These are phyloP conservation scores for Megacollybia marginata DNA, from an alignment of 768 basidiomycete genomes.

Conservation along the genomic window DNA sequence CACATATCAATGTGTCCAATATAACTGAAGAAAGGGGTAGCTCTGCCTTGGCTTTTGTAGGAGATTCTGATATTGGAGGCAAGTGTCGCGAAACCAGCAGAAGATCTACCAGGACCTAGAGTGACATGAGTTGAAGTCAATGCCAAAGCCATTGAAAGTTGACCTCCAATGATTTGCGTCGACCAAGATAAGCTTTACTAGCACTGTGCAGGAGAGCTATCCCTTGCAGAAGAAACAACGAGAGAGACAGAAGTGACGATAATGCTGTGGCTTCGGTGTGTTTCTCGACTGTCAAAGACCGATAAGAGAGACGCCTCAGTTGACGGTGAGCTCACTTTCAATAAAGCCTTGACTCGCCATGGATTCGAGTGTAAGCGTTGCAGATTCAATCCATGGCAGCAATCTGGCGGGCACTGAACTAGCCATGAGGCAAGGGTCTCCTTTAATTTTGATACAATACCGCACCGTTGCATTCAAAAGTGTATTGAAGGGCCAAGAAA, in stretches of 20 bases:
- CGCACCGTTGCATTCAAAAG: constrained; percentile 80
- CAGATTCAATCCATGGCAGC: constrained; percentile 51
- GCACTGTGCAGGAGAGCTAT: constrained; percentile 58
- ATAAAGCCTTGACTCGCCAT: constrained; percentile 36
- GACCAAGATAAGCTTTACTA: constrained; percentile 66
- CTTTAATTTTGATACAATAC: neutral
- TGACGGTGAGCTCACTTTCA: constrained; percentile 32
- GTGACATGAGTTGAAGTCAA: neutral
- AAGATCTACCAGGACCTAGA: constrained; percentile 64
- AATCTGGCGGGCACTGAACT: constrained; percentile 58
- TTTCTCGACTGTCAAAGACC: constrained; percentile 27
- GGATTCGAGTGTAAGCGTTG: constrained; percentile 43
- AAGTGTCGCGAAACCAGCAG: constrained; percentile 66
- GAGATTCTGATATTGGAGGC: constrained; percentile 18
- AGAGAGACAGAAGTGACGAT: constrained; percentile 45
- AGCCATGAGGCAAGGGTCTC: neutral
- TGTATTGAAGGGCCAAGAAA: constrained; percentile 65
- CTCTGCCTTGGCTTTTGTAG: constrained; percentile 9
- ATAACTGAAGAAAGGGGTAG: constrained; percentile 61
- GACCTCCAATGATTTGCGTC: constrained; percentile 64
- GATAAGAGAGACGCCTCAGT: constrained; percentile 9
- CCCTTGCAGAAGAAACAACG: constrained; percentile 72
- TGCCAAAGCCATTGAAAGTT: constrained; percentile 5
- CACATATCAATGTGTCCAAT: constrained; percentile 79
- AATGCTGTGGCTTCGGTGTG: constrained; percentile 41